Base-by-base conservation (phyloP, 2,329 filamentous ascomycete species). In the Monosporascus sp. region DNA sequence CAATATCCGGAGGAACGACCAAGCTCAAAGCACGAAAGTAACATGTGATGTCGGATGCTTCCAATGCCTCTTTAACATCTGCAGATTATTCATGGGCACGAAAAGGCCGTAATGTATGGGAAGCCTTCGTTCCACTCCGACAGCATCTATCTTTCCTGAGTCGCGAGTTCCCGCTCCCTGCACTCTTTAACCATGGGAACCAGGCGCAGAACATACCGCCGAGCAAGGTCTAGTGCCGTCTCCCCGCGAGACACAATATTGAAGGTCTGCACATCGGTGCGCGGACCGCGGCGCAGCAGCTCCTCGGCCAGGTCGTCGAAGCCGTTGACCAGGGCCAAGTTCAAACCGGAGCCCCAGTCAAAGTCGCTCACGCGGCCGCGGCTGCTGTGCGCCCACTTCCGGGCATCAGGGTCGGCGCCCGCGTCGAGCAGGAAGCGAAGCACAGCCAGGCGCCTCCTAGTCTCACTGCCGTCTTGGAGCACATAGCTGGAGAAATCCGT, bases 321-420 rank as follows among this genome's bases (percentile, higher is more conserved):
- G 18, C 52, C 28, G 44, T 46, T 50, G 9, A 50, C 37, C 18
- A 57, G 47, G n/a, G 55, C 48, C 5, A 35, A 45, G 26, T 57
- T 57, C 35, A 57, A 47, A 7, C 40, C 50, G 37, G 49, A 55
- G n/a, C 52, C 52, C 50, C 49, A 52, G 49, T 57, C 55, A 38
- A 57, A 57, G 35, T 52, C 55, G 26, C 41, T 52, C 17, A 43
- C 47, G 35, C 51, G 52, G 43, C 52, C 52, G 2, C 49, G 37
- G 31, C 20, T n/a, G 28, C 55, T 57, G 35, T 57, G 55, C 6
- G 49, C 52, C 55, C 55, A 57, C 37, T 57, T 57, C 28, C 45
- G 28, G 1, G 55, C 50, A 17, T 57, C 46, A 1, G 48, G 50
- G 37, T 57, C 50, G 6, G 55, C 52, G 20, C 55, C 52, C 28